Evolutionary conservation across 495 filamentous ascomycete species (phyloP), one percentile per base, ranked within the genome.

Genomic region (Penicillium samsonianum): DNA sequence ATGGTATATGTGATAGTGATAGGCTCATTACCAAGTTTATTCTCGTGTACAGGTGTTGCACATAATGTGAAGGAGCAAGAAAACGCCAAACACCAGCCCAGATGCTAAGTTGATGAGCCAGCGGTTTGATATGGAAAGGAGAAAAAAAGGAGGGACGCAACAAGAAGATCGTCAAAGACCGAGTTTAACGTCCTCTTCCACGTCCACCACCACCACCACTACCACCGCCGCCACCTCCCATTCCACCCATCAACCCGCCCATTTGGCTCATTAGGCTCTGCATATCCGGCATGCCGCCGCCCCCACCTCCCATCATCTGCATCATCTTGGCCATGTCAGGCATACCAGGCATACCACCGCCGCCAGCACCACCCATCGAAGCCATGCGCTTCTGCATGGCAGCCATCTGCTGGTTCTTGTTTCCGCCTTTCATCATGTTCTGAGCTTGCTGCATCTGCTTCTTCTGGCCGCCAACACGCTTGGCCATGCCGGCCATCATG

Each of bases 401-500:
- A 0, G 93, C 95, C 79, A 98, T 83, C 79, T 97, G 94, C 70
- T 96, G 92, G 20, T 89, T 81, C 66, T 90, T 90, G 76, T 96
- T 96, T 14, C 80, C 84, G 47, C 93, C 92, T 47, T 87, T 89
- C 85, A 96, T 88, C 58, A 89, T 90, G 38, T 88, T 88, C 77
- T 98, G 93, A 3, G 92, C 92, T 22, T 86, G 87, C 72, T 96
- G 90, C 89, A 97, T 95, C 63, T 96, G 93, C 75, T 92, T 91
- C 88, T 94, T 91, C 71, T 89, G 91, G 17, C 92, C 92, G 50
- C 93, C 92, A 82, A 97, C 93, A 75, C 92, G 93, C 87, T 98
- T 98, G 38, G 94, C 94, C 94, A 98, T 96, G 31, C 90, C 90
- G 31, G 91, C 91, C 94, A 99, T 99, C 90, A 97, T 96, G 59